A percentile compares a stretch with the other conserved stretches of the same genome.
Evolutionary conservation across 179 eudicot species (phyloP).

Genomic region (Beta corolliflora): DNA sequence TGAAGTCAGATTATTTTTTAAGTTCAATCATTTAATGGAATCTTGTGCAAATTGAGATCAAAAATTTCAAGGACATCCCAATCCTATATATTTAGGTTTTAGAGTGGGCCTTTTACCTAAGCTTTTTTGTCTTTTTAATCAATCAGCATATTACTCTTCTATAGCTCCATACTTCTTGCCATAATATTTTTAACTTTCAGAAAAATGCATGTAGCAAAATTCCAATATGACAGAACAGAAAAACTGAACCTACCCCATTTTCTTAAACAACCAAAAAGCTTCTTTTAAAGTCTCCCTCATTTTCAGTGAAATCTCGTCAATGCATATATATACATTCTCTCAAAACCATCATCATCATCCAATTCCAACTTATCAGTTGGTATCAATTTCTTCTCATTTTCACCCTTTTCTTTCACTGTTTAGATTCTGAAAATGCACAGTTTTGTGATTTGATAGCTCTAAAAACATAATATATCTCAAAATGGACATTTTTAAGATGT

Average conservation of each 20-base stretch:
- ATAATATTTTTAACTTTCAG: constrained; percentile 31
- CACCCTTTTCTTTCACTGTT: background rate
- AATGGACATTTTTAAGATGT: constrained; percentile 43
- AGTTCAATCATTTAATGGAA: background rate
- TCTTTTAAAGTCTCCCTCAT: constrained; percentile 26
- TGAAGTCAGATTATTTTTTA: constrained; percentile 21
- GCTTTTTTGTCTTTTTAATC: constrained; percentile 25
- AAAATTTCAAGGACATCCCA: constrained; percentile 15
- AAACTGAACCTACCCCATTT: constrained; percentile 33
- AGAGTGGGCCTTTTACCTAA: constrained; percentile 24
- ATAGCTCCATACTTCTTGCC: constrained; percentile 28
- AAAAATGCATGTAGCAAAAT: constrained; percentile 32
- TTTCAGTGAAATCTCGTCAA: constrained; percentile 9
- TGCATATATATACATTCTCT: background rate
- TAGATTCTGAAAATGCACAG: constrained; percentile 4
- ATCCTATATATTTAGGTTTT: constrained; percentile 11
- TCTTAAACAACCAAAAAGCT: constrained; percentile 22
- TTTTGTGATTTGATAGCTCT: constrained; percentile 12
- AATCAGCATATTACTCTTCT: constrained; percentile 21
- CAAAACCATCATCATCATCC: constrained; percentile 6
- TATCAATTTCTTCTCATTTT: background rate
- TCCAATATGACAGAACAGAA: constrained; percentile 37
- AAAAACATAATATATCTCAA: constrained; percentile 2
- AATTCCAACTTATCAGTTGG: background rate
- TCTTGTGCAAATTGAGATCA: too few relatives aligned